Conservation (phyloP, 345 rosid species). For the Moricandia arvensis region DNA sequence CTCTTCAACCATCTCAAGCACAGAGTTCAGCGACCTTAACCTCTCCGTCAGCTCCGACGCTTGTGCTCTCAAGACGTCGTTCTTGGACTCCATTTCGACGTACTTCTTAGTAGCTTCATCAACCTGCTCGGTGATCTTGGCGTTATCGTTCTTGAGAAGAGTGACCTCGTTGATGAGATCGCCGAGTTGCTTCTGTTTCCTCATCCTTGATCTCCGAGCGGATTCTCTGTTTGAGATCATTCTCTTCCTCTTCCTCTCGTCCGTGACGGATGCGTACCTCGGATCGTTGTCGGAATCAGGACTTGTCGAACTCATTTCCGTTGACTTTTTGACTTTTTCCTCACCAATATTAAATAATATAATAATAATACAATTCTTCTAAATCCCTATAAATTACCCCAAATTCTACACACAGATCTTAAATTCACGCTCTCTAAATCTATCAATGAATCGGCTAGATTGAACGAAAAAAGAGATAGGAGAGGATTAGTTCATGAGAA, state of each 20-base stretch:
- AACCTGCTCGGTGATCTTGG: constrained; percentile 39
- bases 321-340: constrained; percentile 17
- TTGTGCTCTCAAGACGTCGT: constrained; percentile 66
- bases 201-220: constrained; percentile 75
- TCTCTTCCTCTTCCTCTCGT: constrained; percentile 84
- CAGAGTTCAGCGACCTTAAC: constrained; percentile 54
- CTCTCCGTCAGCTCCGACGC: constrained; percentile 64
- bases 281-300: constrained; percentile 70
- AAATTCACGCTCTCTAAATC: constrained; percentile 6
- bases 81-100: constrained; percentile 57
- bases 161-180: constrained; percentile 55
- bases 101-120: constrained; percentile 36
- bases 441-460: constrained; percentile 6
- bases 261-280: constrained; percentile 37
- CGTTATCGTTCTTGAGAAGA: constrained; percentile 50
- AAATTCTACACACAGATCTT: background rate
- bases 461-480: background rate
- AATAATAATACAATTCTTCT: background rate
- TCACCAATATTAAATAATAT: background rate
- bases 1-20: constrained; percentile 58
- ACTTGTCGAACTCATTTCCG: constrained; percentile 46
- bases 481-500: constrained; percentile 50
- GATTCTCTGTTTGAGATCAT: constrained; percentile 91
- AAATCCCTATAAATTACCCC: background rate
- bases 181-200: constrained; percentile 70